Evolutionary conservation across 768 basidiomycete species (phyloP).

Genomic region (Myochromella boudieri): DNA sequence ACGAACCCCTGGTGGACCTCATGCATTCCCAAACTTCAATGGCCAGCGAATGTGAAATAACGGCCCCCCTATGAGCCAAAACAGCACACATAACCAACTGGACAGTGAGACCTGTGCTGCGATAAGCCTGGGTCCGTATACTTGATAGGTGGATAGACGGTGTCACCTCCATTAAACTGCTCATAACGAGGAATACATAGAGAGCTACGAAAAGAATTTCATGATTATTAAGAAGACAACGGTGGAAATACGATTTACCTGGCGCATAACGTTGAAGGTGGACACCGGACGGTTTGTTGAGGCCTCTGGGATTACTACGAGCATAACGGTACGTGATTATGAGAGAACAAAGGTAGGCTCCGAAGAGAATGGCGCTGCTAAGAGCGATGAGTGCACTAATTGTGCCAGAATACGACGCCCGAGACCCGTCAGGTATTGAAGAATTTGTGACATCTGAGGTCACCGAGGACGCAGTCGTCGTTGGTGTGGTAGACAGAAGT

Average conservation of each 20-base stretch:
- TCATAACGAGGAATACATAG: conserved; percentile 51
- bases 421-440: background rate
- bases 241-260: conserved; percentile 31
- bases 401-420: conserved; percentile 17
- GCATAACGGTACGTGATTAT: conserved; percentile 50
- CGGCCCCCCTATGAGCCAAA: conserved; percentile 56
- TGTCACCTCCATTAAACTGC: conserved; percentile 52
- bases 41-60: conserved; percentile 23
- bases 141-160: too few species aligned
- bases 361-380: conserved; percentile 21
- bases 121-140: too few species aligned
- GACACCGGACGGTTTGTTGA: conserved; percentile 51
- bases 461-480: too few species aligned
- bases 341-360: conserved; percentile 51
- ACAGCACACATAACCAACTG: conserved; percentile 42
- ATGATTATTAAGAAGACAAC: background rate
- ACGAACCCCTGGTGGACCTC: background rate
- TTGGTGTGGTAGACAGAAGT: too few species aligned
- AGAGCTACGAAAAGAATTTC: conserved; percentile 34
- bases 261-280: conserved; percentile 51
- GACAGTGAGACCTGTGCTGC: too few species aligned
- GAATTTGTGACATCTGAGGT: too few species aligned
- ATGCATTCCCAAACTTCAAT: background rate
- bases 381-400: conserved; percentile 23
- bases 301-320: conserved; percentile 41